phyloP scores from a whole-genome alignment of 768 basidiomycete genomes.

The Xerocomellus amylosporus region DNA sequence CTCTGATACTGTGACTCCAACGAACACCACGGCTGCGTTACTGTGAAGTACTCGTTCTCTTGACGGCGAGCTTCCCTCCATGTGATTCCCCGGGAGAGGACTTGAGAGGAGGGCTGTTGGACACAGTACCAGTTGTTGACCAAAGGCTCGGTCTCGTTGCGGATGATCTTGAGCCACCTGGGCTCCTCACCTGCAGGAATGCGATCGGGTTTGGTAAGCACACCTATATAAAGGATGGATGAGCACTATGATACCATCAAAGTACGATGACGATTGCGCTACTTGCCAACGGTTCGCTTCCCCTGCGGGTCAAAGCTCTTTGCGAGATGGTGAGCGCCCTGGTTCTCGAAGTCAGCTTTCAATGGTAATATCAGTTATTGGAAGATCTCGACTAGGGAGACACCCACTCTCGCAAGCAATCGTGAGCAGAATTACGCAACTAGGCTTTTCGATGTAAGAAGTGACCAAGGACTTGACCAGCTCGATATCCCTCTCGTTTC shows the following conservation, averaged over 20 bases:
- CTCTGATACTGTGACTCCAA: constrained; percentile 49
- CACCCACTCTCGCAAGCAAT: constrained; percentile 1
- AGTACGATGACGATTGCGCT: too few species aligned
- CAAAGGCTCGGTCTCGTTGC: constrained; percentile 40
- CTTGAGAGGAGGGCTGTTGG: constrained; percentile 34
- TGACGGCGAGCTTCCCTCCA: constrained; percentile 58
- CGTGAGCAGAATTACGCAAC: constrained; percentile 1
- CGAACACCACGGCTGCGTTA: constrained; percentile 48
- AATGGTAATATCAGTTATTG: background rate
- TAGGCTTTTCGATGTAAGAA: constrained; percentile 1
- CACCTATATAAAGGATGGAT: constrained; percentile 40
- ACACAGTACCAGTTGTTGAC: constrained; percentile 33
- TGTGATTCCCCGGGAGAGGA: constrained; percentile 20
- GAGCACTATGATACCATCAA: background rate
- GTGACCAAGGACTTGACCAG: background rate
- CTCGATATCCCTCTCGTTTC: background rate
- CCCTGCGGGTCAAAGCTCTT: background rate
- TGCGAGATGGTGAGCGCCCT: constrained; percentile 1
- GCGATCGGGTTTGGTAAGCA: constrained; percentile 72
- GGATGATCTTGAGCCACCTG: constrained; percentile 52
- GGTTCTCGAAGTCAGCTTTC: constrained; percentile 4
- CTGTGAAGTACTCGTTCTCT: constrained; percentile 55
- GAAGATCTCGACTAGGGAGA: background rate
- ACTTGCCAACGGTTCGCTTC: constrained; percentile 1
- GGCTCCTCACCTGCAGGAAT: constrained; percentile 28